Conservation (phyloP, 768 basidiomycete species). For the Boletellus ananiceps region DNA sequence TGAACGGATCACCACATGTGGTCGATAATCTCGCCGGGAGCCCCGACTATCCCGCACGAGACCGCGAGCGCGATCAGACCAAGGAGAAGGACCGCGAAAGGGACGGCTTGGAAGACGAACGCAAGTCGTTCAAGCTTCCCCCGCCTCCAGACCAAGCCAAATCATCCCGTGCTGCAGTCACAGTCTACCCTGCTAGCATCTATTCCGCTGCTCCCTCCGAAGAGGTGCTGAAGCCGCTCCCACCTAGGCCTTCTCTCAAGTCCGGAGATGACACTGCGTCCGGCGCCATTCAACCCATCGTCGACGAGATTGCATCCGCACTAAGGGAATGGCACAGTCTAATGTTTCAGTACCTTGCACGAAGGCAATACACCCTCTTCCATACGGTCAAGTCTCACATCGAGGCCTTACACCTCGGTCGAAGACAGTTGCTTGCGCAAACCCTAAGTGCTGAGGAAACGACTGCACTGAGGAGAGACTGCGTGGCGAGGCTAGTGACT, state of each 20-base stretch:
- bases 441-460: conserved; percentile 88
- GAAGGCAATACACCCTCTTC: conserved; percentile 87
- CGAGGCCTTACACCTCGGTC: conserved; percentile 85
- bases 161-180: conserved; percentile 64
- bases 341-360: conserved; percentile 87
- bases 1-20: conserved; percentile 34
- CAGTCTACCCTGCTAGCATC: conserved; percentile 72
- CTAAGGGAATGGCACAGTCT: conserved; percentile 93
- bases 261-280: conserved; percentile 91
- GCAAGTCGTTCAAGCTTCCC: conserved; percentile 67
- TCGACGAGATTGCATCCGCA: conserved; percentile 96
- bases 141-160: conserved; percentile 74
- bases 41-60: conserved; percentile 24
- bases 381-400: conserved; percentile 83
- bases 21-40: conserved; percentile 41
- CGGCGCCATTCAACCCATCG: conserved; percentile 80
- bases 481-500: conserved; percentile 80
- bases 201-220: conserved; percentile 69
- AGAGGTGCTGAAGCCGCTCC: conserved; percentile 65
- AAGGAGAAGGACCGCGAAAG: conserved; percentile 52
- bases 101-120: conserved; percentile 59
- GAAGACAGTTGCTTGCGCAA: conserved; percentile 84
- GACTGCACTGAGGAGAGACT: conserved; percentile 72
- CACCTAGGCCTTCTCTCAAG: conserved; percentile 90
- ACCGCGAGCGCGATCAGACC: conserved; percentile 32